Evolutionary conservation across 2,329 filamentous ascomycete genomes (phyloP).

Genomic region (Exophiala xenobiotica): DNA sequence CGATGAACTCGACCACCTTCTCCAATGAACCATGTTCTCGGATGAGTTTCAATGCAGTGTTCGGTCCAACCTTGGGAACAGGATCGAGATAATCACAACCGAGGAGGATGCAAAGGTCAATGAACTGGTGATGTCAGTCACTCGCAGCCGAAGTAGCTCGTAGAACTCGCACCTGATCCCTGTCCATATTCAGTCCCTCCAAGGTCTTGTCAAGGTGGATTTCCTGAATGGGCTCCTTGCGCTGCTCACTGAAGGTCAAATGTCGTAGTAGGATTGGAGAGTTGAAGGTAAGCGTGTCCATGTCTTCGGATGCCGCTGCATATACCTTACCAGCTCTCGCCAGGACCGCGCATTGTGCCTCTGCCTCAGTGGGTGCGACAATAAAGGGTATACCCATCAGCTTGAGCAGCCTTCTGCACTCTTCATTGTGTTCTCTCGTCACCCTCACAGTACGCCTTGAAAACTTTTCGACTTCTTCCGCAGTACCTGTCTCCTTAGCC

Average conservation of each 20-base stretch:
- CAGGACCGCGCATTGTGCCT: constrained; percentile 91
- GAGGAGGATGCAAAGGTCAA: constrained; percentile 95
- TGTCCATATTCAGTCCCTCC: constrained; percentile 83
- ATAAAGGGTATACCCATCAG: constrained; percentile 97
- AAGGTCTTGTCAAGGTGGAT: constrained; percentile 85
- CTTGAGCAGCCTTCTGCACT: constrained; percentile 86
- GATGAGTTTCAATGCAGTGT: constrained; percentile 89
- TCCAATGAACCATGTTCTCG: constrained; percentile 88
- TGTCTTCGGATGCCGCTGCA: constrained; percentile 94
- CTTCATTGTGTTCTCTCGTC: constrained; percentile 93
- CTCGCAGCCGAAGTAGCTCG: not conserved
- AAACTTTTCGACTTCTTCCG: constrained; percentile 98
- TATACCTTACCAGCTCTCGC: constrained; percentile 92
- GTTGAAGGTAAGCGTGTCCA: constrained; percentile 97
- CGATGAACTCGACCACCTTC: constrained; percentile 76
- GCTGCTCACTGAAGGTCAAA: constrained; percentile 93
- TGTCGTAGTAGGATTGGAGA: constrained; percentile 87
- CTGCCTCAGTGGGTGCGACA: constrained; percentile 91
- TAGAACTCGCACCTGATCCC: constrained; percentile 63
- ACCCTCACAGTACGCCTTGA: constrained; percentile 88
- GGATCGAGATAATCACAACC: constrained; percentile 98
- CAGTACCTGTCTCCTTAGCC: constrained; percentile 94
- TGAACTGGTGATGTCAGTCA: constrained; percentile 63
- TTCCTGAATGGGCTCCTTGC: constrained; percentile 96
- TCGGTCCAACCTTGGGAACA: constrained; percentile 89